Evolutionary conservation across 169 alveolate species (phyloP).

Genomic region (Eimeria acervulina): DNA sequence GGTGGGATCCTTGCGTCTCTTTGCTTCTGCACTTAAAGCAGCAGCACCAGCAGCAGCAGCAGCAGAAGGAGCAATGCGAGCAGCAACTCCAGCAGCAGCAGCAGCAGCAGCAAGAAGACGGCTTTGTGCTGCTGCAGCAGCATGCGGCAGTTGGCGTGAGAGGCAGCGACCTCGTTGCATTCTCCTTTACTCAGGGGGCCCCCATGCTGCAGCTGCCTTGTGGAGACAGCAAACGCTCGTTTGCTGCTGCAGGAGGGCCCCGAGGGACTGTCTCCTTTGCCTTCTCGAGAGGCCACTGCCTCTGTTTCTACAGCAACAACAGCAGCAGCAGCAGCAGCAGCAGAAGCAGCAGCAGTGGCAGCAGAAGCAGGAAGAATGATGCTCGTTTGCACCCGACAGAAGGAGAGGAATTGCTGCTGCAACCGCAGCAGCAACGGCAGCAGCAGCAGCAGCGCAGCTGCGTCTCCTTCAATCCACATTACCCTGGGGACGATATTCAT

Average conservation of each 20-base stretch:
- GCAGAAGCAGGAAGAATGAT: conserved; percentile 5
- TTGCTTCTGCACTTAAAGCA: conserved; percentile 5
- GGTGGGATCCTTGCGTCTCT: conserved; percentile 11
- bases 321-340: conserved; percentile 58
- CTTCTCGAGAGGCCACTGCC: conserved; percentile 16
- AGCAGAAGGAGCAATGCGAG: no score
- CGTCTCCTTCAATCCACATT: conserved; percentile 34
- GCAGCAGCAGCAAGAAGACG: conserved; percentile 47
- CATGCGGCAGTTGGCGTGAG: conserved; percentile 39
- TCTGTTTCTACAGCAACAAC: conserved; percentile 17
- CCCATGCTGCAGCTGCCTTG: conserved; percentile 68
- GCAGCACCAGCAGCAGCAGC: conserved; percentile 59
- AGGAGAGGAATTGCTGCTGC: conserved; percentile 12
- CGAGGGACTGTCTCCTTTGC: conserved; percentile 2
- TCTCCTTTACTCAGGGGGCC: conserved; percentile 46
- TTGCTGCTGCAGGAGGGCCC: not conserved
- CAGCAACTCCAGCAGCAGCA: no score
- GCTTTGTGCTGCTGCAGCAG: conserved; percentile 64
- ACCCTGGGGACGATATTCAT: conserved; percentile 42
- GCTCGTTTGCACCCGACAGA: not conserved
- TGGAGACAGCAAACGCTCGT: conserved; percentile 60
- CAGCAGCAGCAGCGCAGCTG: not conserved
- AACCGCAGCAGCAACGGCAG: not conserved
- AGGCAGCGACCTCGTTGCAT: conserved; percentile 21
- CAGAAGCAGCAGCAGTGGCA: conserved; percentile 22